Evolutionary conservation across 2,329 filamentous ascomycete genomes (phyloP).

Genomic region (Aspergillus flavus): DNA sequence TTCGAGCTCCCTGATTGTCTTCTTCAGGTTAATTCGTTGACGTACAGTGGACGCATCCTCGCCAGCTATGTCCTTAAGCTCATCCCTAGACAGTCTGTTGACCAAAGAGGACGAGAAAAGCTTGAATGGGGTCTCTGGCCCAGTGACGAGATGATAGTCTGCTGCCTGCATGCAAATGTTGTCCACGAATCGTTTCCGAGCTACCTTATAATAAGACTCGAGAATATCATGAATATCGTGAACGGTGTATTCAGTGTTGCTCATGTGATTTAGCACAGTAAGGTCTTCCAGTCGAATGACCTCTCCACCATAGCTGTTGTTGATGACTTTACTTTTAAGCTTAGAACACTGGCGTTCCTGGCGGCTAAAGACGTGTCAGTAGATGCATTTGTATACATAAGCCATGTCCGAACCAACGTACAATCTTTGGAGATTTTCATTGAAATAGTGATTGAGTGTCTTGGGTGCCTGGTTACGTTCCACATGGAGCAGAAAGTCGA

Average conservation of each 20-base stretch:
- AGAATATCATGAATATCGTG: conserved; percentile 64
- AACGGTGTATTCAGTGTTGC: conserved; percentile 19
- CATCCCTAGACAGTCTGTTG: conserved; percentile 47
- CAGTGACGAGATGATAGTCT: conserved; percentile 56
- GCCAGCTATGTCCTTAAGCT: conserved; percentile 61
- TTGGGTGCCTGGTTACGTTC: conserved; percentile 51
- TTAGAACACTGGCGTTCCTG: neutral
- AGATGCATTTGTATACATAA: neutral
- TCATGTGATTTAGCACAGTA: conserved; percentile 11
- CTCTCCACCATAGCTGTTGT: neutral
- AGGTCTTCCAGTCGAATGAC: neutral
- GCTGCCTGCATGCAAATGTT: conserved; percentile 62
- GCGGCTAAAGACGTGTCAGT: neutral
- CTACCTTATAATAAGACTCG: conserved; percentile 63
- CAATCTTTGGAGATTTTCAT: conserved; percentile 46
- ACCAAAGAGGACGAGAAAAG: conserved; percentile 58
- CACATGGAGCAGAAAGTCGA: conserved; percentile 55
- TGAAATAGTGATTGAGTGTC: conserved; percentile 59
- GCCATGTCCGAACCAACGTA: conserved; percentile 17
- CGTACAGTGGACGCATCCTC: conserved; percentile 53
- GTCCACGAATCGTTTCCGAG: conserved; percentile 65
- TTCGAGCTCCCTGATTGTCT: conserved; percentile 52
- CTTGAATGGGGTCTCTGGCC: conserved; percentile 53
- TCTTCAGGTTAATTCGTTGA: conserved; percentile 47
- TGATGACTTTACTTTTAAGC: neutral